These are phyloP conservation scores for Phytophthora uliginosa DNA, from an alignment of 352 stramenopile species.

Conservation along the genomic window DNA sequence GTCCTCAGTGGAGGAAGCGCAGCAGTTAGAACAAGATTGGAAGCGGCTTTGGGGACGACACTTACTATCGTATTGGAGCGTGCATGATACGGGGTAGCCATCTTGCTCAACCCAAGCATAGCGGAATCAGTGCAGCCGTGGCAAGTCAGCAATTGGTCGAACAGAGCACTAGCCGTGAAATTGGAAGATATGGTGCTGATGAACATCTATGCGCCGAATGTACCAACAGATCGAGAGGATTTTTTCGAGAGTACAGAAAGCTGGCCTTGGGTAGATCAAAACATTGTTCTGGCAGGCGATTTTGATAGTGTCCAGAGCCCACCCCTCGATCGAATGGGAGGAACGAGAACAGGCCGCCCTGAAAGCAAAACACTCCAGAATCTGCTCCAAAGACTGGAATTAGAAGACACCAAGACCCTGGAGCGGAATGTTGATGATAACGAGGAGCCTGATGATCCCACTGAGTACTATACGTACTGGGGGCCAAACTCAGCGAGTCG, in stretches of 20 bases:
- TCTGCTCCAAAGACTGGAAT: not conserved
- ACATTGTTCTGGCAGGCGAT: not conserved
- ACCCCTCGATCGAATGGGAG: not conserved
- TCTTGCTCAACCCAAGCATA: not conserved
- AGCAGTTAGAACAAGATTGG: not conserved
- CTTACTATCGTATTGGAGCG: not conserved
- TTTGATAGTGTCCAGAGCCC: conserved; percentile 13
- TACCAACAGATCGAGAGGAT: not conserved
- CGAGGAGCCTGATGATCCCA: not conserved
- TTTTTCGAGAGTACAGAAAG: not conserved
- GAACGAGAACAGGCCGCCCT: not conserved
- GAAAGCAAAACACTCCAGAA: not conserved
- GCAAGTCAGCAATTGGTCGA: not conserved
- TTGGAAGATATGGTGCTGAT: not conserved
- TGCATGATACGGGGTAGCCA: not conserved
- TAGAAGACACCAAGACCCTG: not conserved
- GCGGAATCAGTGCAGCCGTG: not conserved
- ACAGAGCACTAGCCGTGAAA: not conserved
- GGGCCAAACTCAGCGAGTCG: not conserved
- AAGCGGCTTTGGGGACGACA: not conserved
- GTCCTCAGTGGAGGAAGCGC: not conserved
- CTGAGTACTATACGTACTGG: not conserved
- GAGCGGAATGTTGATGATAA: not conserved
- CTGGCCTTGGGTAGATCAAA: not conserved
- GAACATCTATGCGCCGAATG: conserved; percentile 2